Percentiles rank a stretch among this genome's conserved stretches.
phyloP scores from a whole-genome alignment of 208 protist genomes.

The Leishmania amazonensis region DNA sequence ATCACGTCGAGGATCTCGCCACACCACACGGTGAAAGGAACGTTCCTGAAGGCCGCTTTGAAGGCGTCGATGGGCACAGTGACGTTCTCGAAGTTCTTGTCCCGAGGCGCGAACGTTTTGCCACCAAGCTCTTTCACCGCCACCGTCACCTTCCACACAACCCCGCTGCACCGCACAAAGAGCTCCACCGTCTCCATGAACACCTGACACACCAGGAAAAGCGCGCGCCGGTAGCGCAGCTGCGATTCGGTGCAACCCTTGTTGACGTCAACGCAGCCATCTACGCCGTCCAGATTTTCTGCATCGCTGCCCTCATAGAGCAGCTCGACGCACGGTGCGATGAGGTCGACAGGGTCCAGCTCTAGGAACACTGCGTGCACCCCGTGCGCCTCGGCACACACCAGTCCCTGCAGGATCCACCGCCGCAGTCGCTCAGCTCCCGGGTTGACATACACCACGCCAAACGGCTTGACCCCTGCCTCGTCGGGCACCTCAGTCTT shows the following conservation, averaged over 20 bases:
- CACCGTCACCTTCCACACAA: conserved; percentile 79
- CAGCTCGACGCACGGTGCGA: conserved; percentile 71
- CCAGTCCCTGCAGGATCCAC: conserved; percentile 80
- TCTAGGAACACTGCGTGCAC: conserved; percentile 75
- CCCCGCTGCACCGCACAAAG: conserved; percentile 86
- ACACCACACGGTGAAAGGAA: conserved; percentile 17
- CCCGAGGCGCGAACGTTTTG: neutral
- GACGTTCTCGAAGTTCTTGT: neutral
- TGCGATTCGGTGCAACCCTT: neutral
- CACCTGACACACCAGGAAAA: conserved; percentile 86
- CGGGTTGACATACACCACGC: conserved; percentile 67
- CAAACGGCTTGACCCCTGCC: neutral
- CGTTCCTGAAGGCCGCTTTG: neutral
- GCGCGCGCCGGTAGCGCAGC: conserved; percentile 44
- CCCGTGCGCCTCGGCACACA: conserved; percentile 67
- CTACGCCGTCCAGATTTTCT: neutral
- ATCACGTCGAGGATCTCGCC: conserved; percentile 19
- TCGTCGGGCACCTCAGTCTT: neutral
- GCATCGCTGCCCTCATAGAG: conserved; percentile 53
- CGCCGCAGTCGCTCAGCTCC: conserved; percentile 77
- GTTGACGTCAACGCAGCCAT: neutral
- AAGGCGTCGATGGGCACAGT: neutral
- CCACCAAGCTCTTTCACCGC: conserved; percentile 26
- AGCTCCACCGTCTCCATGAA: conserved; percentile 86
- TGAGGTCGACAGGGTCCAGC: conserved; percentile 65